phyloP scores from a whole-genome alignment of 2,329 filamentous ascomycete genomes.

The Colletotrichum sp. region DNA sequence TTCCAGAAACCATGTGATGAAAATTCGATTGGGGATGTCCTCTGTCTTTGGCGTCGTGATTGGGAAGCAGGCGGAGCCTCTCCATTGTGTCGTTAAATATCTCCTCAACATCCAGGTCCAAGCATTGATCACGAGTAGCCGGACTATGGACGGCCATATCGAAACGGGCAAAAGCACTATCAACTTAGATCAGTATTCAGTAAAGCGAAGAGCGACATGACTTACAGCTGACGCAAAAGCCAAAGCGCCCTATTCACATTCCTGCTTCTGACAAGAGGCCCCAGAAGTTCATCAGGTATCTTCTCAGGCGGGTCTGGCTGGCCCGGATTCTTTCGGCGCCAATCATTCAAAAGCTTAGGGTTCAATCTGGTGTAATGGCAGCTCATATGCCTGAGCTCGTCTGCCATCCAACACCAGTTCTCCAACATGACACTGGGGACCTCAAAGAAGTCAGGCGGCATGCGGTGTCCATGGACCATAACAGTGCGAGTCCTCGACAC shows the following conservation, averaged over 20 bases:
- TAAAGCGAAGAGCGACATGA: rapidly evolving
- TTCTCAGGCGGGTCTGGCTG: not conserved
- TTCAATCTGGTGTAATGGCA: not conserved
- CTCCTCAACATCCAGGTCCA: rapidly evolving
- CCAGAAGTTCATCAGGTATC: not conserved
- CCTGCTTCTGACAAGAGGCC: not conserved
- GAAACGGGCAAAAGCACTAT: not conserved
- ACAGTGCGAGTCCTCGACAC: not conserved
- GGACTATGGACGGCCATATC: not conserved
- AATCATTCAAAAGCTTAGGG: not conserved
- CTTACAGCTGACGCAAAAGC: not conserved
- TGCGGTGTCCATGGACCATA: not conserved
- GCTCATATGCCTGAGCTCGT: not conserved
- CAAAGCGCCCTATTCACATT: not conserved
- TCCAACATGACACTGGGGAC: not conserved
- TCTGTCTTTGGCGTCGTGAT: not conserved
- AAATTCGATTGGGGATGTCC: not conserved
- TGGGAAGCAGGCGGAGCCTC: not conserved
- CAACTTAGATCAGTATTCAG: not conserved
- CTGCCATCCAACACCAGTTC: not conserved
- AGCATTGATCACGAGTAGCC: not conserved
- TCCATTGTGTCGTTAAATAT: not conserved
- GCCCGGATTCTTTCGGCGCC: not conserved
- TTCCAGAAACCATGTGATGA: not conserved
- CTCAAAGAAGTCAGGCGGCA: not conserved